Evolutionary conservation across 352 stramenopile species (phyloP), one percentile per base, ranked within the genome.

Genomic region (Globisporangium solare): DNA sequence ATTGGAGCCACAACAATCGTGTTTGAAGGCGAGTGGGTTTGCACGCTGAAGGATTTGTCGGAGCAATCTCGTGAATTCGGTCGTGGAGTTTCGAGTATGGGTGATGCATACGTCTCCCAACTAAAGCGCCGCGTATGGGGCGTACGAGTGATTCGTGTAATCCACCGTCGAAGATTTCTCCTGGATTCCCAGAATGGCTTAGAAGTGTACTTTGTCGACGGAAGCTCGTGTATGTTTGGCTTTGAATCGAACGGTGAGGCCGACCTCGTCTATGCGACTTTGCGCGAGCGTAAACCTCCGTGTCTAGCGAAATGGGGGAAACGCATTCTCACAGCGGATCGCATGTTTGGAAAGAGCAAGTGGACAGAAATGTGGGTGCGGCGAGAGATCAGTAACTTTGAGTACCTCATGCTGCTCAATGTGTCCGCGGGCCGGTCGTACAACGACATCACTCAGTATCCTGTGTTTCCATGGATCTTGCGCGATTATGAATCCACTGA

Each of bases 401-500:
- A 99, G 60, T 99, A 99, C 65, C 64, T 99, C 1, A 96, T 98
- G 68, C 81, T 96, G 63, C 76, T 99, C 18, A 99, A 99, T 67
- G 86, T 97, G 18, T 84, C 97, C 21, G 96, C 95, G 11, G 97
- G 96, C 10, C 74, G 97, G 35, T 98, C 87, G 49, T 99, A 98
- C 70, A 98, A 98, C 67, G 96, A 99, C 61, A 89, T 98, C 12
- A 97, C 91, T 46, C 96, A 99, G 68, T 99, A 99, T 68, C 97
- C 97, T 10, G 59, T 99, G 2, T 99, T 99, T 60, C 97, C 97
- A 7, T 99, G 97, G 97, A 83, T 99, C 18, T 63, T 99, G 3
- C 88, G 88, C 15, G 95, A 99, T 63, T 99, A 99, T 68, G 79
- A 79, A 15, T 98, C 88, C 10, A 67, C 86, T 17, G 83, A 96